Conservation (phyloP, 208 protist species). For the Tritrichomonas foetus region DNA sequence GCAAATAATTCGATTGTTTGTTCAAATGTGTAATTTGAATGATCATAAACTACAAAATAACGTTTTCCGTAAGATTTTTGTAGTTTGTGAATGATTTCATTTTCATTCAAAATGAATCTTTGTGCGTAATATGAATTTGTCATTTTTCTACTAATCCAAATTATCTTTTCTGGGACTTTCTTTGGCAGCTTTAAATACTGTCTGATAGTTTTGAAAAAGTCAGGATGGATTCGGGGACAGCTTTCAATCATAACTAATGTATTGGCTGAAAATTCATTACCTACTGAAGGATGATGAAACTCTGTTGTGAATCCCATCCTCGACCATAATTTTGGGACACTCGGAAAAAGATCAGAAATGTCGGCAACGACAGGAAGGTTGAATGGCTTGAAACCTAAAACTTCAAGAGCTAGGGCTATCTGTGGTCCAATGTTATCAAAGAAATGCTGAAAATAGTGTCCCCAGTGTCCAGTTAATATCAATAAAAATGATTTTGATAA, state of each 20-base stretch:
- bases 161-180: background rate
- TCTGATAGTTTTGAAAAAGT: background rate
- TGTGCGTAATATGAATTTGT: background rate
- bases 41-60: background rate
- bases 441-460: constrained; percentile 27
- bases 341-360: background rate
- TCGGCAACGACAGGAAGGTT: background rate
- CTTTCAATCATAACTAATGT: background rate
- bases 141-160: background rate
- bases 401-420: background rate
- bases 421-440: constrained; percentile 16
- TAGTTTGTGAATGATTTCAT: background rate
- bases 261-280: background rate
- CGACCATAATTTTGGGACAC: background rate
- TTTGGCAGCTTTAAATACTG: background rate
- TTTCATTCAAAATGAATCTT: background rate
- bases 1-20: background rate
- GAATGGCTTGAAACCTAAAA: background rate
- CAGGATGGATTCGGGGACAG: background rate
- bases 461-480: background rate
- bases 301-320: background rate
- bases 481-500: background rate
- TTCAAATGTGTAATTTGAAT: too few relatives aligned
- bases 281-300: background rate
- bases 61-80: background rate